A percentile compares a stretch with the other conserved stretches of the same genome.
phyloP scores from a whole-genome alignment of 108 stramenopile genomes.

The Skeletonema grethae region DNA sequence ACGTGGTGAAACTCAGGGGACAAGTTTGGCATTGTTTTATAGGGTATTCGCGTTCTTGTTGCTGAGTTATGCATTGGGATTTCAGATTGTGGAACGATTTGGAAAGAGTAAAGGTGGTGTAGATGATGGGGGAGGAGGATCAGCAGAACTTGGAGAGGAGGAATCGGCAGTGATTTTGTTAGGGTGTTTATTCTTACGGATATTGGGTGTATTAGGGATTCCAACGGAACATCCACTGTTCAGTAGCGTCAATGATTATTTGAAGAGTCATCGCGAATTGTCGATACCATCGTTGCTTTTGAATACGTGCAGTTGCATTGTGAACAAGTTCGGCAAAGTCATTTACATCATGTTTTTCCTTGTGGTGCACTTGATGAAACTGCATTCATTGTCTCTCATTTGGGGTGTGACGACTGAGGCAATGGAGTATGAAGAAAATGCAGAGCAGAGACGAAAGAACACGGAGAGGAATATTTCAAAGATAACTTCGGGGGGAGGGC shows the following conservation, averaged over 20 bases:
- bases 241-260: slow-evolving; percentile 1
- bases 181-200: slow-evolving; percentile 19
- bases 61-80: slow-evolving; percentile 73
- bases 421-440: slow-evolving; percentile 90
- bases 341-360: slow-evolving; percentile 87
- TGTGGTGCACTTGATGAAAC: slow-evolving; percentile 85
- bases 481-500: slow-evolving; percentile 16
- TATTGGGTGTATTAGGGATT: slow-evolving; percentile 20
- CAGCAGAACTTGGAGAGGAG: slow-evolving; percentile 13
- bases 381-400: slow-evolving; percentile 79
- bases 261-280: slow-evolving; percentile 18
- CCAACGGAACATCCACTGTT: slow-evolving; percentile 14
- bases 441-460: slow-evolving; percentile 47
- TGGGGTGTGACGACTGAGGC: slow-evolving; percentile 92
- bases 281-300: slow-evolving; percentile 35
- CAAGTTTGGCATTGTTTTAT: slow-evolving; percentile 83
- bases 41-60: slow-evolving; percentile 75
- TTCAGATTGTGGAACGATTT: slow-evolving; percentile 43
- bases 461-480: slow-evolving; percentile 23
- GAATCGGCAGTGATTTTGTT: slow-evolving; percentile 20
- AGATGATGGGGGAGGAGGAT: slow-evolving; percentile 1
- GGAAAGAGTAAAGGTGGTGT: slow-evolving; percentile 12
- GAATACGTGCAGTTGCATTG: slow-evolving; percentile 24
- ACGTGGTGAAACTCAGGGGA: slow-evolving; percentile 89
- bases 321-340: slow-evolving; percentile 55